A percentile compares a stretch with the other conserved stretches of the same genome.
phyloP scores from a whole-genome alignment of 805 yeast species.

The Phaffomyces thermotolerans region DNA sequence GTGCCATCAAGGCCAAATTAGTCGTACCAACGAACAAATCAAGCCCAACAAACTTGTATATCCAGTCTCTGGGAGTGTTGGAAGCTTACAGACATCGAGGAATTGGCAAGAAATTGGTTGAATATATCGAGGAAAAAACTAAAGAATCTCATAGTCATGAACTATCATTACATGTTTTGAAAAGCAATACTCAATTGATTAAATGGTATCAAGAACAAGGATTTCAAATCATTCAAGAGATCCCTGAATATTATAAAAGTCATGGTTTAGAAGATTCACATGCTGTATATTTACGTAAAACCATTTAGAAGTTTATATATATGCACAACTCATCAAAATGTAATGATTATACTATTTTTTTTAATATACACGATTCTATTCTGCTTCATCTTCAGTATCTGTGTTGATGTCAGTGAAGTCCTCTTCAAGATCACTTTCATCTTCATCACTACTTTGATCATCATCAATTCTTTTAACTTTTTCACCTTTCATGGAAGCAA shows the following conservation, averaged over 20 bases:
- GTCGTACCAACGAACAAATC: constrained; percentile 37
- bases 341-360: no score
- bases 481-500: constrained; percentile 63
- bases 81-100: constrained; percentile 54
- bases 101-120: constrained; percentile 52
- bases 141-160: constrained; percentile 46
- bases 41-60: constrained; percentile 49
- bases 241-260: constrained; percentile 40
- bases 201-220: constrained; percentile 49
- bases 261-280: constrained; percentile 41
- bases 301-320: no score
- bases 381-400: constrained; percentile 56
- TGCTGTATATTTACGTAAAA: constrained; percentile 34
- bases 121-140: constrained; percentile 50
- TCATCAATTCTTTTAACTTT: constrained; percentile 34
- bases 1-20: constrained; percentile 55
- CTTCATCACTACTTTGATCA: constrained; percentile 34
- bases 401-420: constrained; percentile 50
- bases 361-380: constrained; percentile 15
- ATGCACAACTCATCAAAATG: no score
- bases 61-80: constrained; percentile 63
- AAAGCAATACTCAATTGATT: constrained; percentile 32
- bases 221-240: constrained; percentile 31
- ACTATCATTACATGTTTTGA: constrained; percentile 47
- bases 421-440: constrained; percentile 34